phyloP scores from a whole-genome alignment of 208 protist species.

The Crithidia acanthocephali region DNA sequence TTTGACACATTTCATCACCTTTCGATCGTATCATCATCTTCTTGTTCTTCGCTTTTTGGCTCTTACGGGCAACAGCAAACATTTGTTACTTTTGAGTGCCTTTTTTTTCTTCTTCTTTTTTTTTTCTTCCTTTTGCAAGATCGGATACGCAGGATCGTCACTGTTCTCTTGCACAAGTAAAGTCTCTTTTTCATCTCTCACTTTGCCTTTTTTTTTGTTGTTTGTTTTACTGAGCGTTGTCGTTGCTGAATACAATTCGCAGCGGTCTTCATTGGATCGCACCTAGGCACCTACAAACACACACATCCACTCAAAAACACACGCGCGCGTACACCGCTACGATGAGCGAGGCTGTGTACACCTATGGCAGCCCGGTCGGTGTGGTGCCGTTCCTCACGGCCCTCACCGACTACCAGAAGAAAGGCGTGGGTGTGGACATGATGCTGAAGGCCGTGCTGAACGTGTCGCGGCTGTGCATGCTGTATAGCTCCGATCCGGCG shows the following conservation, averaged over 20 bases:
- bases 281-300: not conserved
- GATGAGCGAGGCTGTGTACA: conserved; percentile 20
- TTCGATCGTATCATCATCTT: too few species aligned
- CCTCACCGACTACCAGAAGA: conserved; percentile 67
- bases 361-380: conserved; percentile 20
- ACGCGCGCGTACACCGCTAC: not conserved
- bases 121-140: too few species aligned
- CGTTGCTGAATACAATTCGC: not conserved
- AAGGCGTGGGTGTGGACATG: conserved; percentile 87
- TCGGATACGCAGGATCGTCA: too few species aligned
- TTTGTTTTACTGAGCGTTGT: conserved; percentile 5
- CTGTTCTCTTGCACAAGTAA: too few species aligned
- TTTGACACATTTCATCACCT: too few species aligned
- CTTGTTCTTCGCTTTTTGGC: too few species aligned
- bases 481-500: conserved; percentile 45
- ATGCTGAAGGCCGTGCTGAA: conserved; percentile 74
- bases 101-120: too few species aligned
- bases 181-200: not conserved
- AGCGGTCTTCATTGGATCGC: not conserved
- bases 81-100: too few species aligned
- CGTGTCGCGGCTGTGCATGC: conserved; percentile 58
- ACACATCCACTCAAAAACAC: not conserved
- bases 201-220: conserved; percentile 8
- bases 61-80: too few species aligned
- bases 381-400: conserved; percentile 51